These are phyloP conservation scores for Ceratocystis huliohia DNA, from an alignment of 2,329 filamentous ascomycete species.

Conservation along the genomic window DNA sequence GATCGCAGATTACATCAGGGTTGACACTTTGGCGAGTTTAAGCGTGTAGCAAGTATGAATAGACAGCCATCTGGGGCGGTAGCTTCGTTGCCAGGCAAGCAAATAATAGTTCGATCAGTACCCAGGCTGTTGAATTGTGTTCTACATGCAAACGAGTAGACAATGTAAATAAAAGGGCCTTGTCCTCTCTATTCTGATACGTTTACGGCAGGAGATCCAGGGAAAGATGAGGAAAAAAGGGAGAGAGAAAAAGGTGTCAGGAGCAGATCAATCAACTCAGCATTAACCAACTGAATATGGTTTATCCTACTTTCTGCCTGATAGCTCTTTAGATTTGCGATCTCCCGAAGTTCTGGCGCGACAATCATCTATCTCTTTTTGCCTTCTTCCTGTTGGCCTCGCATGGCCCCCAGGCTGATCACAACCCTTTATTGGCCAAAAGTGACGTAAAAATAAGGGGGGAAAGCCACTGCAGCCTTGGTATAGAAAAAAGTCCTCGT, in stretches of 20 bases:
- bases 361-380: not conserved
- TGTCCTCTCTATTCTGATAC: not conserved
- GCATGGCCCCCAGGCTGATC: not conserved
- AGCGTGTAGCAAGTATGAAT: not conserved
- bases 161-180: not conserved
- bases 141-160: not conserved
- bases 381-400: not conserved
- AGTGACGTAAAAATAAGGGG: not conserved
- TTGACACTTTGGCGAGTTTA: not conserved
- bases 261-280: not conserved
- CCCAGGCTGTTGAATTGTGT: not conserved
- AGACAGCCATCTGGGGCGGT: not conserved
- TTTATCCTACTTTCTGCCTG: not conserved
- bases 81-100: not conserved
- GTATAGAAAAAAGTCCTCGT: not conserved
- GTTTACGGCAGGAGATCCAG: not conserved
- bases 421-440: not conserved
- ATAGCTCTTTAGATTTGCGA: constrained; percentile 3
- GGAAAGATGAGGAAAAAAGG: not conserved
- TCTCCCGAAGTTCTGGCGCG: not conserved
- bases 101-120: not conserved
- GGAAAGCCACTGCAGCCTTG: too few relatives aligned
- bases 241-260: not conserved
- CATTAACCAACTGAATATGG: not conserved
- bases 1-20: not conserved